These are phyloP conservation scores for Gaertneriomyces semiglobifer DNA, from an alignment of 192 early-diverging fungal genomes.

Conservation along the genomic window DNA sequence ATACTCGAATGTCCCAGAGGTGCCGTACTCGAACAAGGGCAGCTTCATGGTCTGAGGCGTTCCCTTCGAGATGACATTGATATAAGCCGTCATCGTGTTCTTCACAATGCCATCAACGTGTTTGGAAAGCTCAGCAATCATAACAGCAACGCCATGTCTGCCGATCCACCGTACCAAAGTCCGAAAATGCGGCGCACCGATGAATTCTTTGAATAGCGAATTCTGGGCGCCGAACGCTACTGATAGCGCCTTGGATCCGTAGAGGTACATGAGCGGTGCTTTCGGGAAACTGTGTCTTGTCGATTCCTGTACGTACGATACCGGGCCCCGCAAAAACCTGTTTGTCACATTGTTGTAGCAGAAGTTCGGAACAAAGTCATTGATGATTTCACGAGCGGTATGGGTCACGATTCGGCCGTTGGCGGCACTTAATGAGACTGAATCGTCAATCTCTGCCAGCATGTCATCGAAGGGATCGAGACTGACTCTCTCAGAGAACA, in stretches of 20 bases:
- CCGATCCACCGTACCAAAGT: constrained; percentile 29
- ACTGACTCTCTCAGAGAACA: constrained; percentile 35
- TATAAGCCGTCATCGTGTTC: constrained; percentile 38
- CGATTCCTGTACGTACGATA: constrained; percentile 27
- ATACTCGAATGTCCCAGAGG: constrained; percentile 40
- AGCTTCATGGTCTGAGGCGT: constrained; percentile 41
- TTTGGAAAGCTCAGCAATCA: constrained; percentile 33
- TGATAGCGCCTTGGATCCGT: constrained; percentile 35
- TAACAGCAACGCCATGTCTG: constrained; percentile 29
- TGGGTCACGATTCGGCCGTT: constrained; percentile 49
- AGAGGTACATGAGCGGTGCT: constrained; percentile 39
- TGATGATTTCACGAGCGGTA: constrained; percentile 61
- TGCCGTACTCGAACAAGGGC: constrained; percentile 47
- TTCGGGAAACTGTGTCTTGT: constrained; percentile 36
- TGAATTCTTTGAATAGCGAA: constrained; percentile 34
- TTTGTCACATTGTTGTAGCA: constrained; percentile 33
- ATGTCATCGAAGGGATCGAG: constrained; percentile 50
- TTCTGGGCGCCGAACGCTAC: constrained; percentile 37
- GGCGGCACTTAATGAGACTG: constrained; percentile 18
- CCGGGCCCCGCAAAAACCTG: constrained; percentile 33
- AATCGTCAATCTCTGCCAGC: constrained; percentile 44
- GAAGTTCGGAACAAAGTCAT: constrained; percentile 57
- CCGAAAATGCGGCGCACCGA: constrained; percentile 40
- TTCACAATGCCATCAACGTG: constrained; percentile 35
- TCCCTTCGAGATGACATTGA: constrained; percentile 40